Evolutionary conservation across 306 rosid species (phyloP).

Genomic region (Lithocarpus polystachyus): DNA sequence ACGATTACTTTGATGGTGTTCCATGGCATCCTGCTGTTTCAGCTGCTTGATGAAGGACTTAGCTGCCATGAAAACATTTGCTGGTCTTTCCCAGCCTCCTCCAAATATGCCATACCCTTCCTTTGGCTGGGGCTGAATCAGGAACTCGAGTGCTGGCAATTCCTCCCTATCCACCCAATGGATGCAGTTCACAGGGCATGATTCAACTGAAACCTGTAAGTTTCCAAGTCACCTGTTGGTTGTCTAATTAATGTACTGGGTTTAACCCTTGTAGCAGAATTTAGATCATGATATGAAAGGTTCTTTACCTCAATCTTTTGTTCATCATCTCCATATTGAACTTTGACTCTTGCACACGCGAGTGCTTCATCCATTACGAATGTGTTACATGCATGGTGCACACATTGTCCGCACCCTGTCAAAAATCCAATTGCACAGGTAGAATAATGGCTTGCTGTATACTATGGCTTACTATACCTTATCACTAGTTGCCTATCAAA

Average conservation of each 20-base stretch:
- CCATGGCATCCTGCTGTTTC: conserved; percentile 16
- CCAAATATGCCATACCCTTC: conserved; percentile 72
- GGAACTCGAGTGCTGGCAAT: conserved; percentile 59
- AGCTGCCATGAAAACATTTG: conserved; percentile 72
- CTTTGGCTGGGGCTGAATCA: conserved; percentile 64
- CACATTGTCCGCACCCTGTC: conserved; percentile 77
- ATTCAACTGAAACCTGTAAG: conserved; percentile 63
- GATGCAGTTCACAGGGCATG: conserved; percentile 80
- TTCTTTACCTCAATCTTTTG: conserved; percentile 53
- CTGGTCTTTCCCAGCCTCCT: conserved; percentile 83
- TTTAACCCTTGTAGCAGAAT: not conserved
- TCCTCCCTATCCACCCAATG: conserved; percentile 69
- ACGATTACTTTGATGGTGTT: conserved; percentile 29
- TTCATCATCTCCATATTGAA: conserved; percentile 65
- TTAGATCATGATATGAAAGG: not conserved
- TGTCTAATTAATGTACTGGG: not conserved
- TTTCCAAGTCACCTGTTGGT: not conserved
- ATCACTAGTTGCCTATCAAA: not conserved
- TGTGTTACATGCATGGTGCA: conserved; percentile 63
- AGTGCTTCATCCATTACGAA: conserved; percentile 60
- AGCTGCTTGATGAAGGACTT: conserved; percentile 48
- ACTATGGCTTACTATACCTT: not conserved
- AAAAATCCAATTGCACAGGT: not conserved
- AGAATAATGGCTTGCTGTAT: not conserved
- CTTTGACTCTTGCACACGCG: conserved; percentile 72